Evolutionary conservation across 495 filamentous ascomycete genomes (phyloP).

Genomic region (Podospora comata): DNA sequence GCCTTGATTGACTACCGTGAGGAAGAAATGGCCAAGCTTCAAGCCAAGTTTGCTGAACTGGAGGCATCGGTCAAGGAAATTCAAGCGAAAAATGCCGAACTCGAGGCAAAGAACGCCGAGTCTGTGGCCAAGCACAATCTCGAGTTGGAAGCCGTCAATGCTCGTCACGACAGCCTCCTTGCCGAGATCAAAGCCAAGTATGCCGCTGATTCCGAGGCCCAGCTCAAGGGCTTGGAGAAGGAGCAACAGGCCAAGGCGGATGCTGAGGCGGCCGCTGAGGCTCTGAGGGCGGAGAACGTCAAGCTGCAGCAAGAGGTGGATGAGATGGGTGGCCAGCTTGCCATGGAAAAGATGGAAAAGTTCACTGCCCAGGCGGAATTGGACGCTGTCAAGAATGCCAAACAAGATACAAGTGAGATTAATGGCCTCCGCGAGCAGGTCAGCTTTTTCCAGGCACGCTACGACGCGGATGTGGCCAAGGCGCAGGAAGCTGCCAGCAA

Average conservation of each 20-base stretch:
- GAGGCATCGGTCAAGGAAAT: constrained; percentile 46
- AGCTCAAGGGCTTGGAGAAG: constrained; percentile 26
- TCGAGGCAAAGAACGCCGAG: constrained; percentile 40
- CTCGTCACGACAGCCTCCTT: constrained; percentile 41
- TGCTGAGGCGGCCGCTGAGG: constrained; percentile 21
- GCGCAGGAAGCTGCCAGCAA: constrained; percentile 30
- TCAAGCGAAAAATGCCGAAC: constrained; percentile 41
- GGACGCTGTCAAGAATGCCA: constrained; percentile 50
- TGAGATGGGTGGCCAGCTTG: constrained; percentile 46
- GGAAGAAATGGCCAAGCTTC: constrained; percentile 1
- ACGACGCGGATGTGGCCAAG: constrained; percentile 35
- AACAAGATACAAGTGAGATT: constrained; percentile 48
- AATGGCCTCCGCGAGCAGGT: constrained; percentile 40
- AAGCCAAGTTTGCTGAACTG: constrained; percentile 42
- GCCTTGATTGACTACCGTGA: not conserved
- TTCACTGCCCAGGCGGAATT: constrained; percentile 53
- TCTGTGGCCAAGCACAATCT: constrained; percentile 31
- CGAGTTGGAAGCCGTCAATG: constrained; percentile 40
- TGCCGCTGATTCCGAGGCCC: constrained; percentile 21
- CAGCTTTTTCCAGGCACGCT: constrained; percentile 33
- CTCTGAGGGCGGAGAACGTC: constrained; percentile 34
- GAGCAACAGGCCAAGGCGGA: constrained; percentile 25
- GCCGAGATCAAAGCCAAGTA: constrained; percentile 43
- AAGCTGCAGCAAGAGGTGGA: constrained; percentile 44
- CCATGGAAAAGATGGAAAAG: constrained; percentile 54